Evolutionary conservation across 1,284 basidiomycete genomes (phyloP), one percentile per base, ranked within the genome.

Genomic region (Leccinum solheimii): DNA sequence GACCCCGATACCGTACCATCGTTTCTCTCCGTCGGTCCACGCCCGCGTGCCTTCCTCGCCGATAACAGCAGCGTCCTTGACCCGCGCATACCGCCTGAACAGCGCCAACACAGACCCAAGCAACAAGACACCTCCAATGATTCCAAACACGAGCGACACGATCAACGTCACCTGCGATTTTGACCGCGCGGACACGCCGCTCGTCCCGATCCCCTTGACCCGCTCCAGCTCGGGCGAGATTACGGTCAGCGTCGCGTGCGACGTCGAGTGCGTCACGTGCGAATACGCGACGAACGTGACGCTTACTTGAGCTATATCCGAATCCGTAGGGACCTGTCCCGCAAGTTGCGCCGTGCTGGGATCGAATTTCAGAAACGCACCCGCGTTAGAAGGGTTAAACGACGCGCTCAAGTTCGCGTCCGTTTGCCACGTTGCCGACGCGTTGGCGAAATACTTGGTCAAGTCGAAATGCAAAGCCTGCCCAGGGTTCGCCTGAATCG

Each of bases 281-380:
- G 87, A 88, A 72, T 86, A 88, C 2, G 86, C 85, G 5, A 86
- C 85, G 67, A 91, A 88, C 5, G 81, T 83, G 56, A 87, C 77
- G 2, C 75, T 72, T 50, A 87, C 77, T 19, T 75, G 68, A 34
- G 75, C 58, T 57, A 64, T 66, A 55, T 76, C 73, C 2, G 72
- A 72, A 58, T 82, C 73, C 26, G 66, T 55, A 23, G 88, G 87
- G 36, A 90, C 71, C n/a, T 67, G 78, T 19, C 90, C 89, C 36
- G 76, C 72, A 43, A 91, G 71, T n/a, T 72, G 69, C 16, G 77
- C 78, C n/a, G 72, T 75, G 48, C 55, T 55, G n/a, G 78, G 55
- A 67, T 88, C 79, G 60, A 87, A 87, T 5, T 62, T 69, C 36
- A 90, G 70, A 72, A 79, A 87, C 59, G 78, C 66, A 38, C 70